Evolutionary conservation across 2,329 filamentous ascomycete species (phyloP).

Genomic region (Colletotrichum cordylinicola): DNA sequence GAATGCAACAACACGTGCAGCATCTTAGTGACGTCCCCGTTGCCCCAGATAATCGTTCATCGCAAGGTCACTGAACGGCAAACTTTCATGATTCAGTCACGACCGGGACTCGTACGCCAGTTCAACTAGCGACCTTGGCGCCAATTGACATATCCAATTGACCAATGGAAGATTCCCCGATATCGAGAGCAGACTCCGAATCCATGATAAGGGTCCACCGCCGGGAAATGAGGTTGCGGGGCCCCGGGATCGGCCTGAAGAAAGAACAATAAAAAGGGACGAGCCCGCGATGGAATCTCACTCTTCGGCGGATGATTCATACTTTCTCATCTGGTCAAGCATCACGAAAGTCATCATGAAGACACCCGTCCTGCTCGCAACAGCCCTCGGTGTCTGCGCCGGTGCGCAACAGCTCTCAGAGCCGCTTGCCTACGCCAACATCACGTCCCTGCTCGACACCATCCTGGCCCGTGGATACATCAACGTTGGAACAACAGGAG

Average conservation of each 20-base stretch:
- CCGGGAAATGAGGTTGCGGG: slow-evolving; percentile 7
- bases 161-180: neutral
- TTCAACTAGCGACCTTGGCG: neutral
- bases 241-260: slow-evolving; percentile 10
- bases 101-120: neutral
- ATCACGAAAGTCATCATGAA: neutral
- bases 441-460: slow-evolving; percentile 13
- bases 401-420: neutral
- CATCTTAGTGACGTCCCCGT: neutral
- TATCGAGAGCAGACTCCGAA: neutral
- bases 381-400: neutral
- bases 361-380: neutral
- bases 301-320: neutral
- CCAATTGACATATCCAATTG: neutral
- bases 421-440: neutral
- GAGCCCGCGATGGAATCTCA: neutral
- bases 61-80: neutral
- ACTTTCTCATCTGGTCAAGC: neutral
- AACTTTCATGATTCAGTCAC: neutral
- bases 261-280: neutral
- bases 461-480: slow-evolving; percentile 17
- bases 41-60: neutral
- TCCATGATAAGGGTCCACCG: slow-evolving; percentile 1
- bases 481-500: slow-evolving; percentile 18
- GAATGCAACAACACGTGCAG: neutral